Base-by-base conservation (phyloP, 164 flowering plant species). In the Nymphaea thermarum region DNA sequence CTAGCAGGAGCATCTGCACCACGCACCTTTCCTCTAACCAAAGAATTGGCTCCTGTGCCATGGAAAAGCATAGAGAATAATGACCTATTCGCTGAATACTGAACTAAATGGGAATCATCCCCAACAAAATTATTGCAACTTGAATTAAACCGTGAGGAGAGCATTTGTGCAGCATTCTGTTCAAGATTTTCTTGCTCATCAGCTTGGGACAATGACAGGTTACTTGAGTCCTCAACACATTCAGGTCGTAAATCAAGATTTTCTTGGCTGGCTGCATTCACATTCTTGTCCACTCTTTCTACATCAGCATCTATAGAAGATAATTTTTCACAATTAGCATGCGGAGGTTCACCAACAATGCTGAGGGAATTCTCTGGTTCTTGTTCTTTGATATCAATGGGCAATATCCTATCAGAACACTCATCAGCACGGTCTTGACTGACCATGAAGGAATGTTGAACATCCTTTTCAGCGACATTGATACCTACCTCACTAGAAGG, bases 81-180 rank as follows among this genome's bases (percentile, higher is more conserved):
- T 25, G 78, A 68, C 14, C 81, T 86, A 77, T 85, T 77, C 3
- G 63, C 51, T 6, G 83, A 74, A 42, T 75, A 75, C 41, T 71
- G 67, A 4, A 66, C 71, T 63, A 81, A 75, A 68, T 69, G 72
- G 64, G 71, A 73, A 53, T 71, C 59, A 47, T 81, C 84, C 45
- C 82, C 77, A 65, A 83, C 71, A 77, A 83, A 84, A 8, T 85
- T 87, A 7, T 89, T 87, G 64, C 87, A 90, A 70, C 80, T 87
- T 5, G 99, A 95, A 74, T 94, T 94, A 81, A 94, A 94, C 71
- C 98, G 80, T 66, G 99, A 92, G 2, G 94, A 92, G 41, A 95
- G 91, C 99, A 95, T 95, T 83, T 85, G 90, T 4, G 98, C 98
- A 55, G 99, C 99, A 86, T 95, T 95, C 73, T 85, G 87, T 71